Evolutionary conservation across 495 filamentous ascomycete genomes (phyloP), one percentile per base, ranked within the genome.

Genomic region (Penicillium pancosmium): DNA sequence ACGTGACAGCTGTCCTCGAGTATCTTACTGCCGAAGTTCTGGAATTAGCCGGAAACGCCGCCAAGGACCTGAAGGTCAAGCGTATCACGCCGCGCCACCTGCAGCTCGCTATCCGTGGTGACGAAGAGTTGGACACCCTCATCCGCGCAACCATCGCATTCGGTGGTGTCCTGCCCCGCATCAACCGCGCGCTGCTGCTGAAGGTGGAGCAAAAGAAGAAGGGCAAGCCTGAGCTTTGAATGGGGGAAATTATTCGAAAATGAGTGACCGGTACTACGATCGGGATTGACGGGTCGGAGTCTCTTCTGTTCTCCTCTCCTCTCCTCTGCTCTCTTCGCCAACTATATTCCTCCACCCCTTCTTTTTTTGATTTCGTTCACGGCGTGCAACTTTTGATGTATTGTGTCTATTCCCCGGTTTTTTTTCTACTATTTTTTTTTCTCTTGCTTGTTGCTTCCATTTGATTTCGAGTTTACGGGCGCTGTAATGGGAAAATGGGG

Each of bases 131-230:
- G 63, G 94, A 98, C 68, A 98, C 92, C 40, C 83, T 98, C 34
- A 98, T 98, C 73, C 90, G 95, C 65, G 94, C 94, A 31, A 98
- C 94, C 49, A 98, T 98, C 71, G 94, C 94, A 57, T 97, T 95
- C 62, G 94, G 94, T 78, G 94, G 94, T 88, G 94, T 98, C 40
- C 80, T 98, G 66, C 94, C 94, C 33, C 94, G 97, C 74, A 98
- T 98, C 90, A 97, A 98, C 81, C 90, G 94, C 62, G 94, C 94
- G 21, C 82, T 98, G 59, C 82, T 98, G 61, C 84, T 98, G 69
- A 98, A 98, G 88, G 95, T 98, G 53, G 95, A 98, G 78, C 92
- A 98, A 78, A 98, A 97, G 90, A 98, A 98, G 91, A 95, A 93
- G 82, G 84, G 76, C 74, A 91, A 91, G 85, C 79, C 81, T 27